Percentiles rank a stretch among this genome's conserved stretches.
Conservation (phyloP, 306 rosid species). For the Parietaria judaica region DNA sequence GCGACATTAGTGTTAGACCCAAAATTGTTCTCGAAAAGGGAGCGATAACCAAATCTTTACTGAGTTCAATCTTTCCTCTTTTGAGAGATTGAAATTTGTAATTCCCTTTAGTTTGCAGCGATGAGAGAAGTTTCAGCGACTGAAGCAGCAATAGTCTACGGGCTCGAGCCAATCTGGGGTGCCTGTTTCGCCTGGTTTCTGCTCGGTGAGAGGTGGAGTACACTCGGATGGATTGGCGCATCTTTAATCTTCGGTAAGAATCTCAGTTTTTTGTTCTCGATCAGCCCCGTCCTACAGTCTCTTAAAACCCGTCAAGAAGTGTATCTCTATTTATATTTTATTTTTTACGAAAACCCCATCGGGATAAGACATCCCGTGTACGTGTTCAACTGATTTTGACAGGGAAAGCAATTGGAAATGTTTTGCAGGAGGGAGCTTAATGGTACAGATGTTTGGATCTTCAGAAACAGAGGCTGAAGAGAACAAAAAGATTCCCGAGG, state of each 20-base stretch:
- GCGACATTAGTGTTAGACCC: background rate
- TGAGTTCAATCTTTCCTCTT: background rate
- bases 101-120: conserved; percentile 46
- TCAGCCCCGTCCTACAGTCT: too few relatives aligned
- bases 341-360: too few relatives aligned
- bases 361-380: too few relatives aligned
- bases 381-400: too few relatives aligned
- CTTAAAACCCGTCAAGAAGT: too few relatives aligned
- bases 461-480: conserved; percentile 15
- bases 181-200: conserved; percentile 75
- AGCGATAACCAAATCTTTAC: background rate
- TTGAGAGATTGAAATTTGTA: background rate
- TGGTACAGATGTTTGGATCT: conserved; percentile 49
- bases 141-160: conserved; percentile 66
- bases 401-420: too few relatives aligned
- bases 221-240: conserved; percentile 64
- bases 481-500: conserved; percentile 4
- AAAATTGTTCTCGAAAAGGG: background rate
- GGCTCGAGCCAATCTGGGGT: conserved; percentile 79
- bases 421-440: conserved; percentile 48
- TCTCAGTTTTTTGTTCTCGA: background rate
- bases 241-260: conserved; percentile 48
- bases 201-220: conserved; percentile 78
- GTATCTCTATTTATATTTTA: too few relatives aligned
- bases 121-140: conserved; percentile 71